phyloP scores from a whole-genome alignment of 2,329 filamentous ascomycete genomes.

The Zymoseptoria pseudotritici region DNA sequence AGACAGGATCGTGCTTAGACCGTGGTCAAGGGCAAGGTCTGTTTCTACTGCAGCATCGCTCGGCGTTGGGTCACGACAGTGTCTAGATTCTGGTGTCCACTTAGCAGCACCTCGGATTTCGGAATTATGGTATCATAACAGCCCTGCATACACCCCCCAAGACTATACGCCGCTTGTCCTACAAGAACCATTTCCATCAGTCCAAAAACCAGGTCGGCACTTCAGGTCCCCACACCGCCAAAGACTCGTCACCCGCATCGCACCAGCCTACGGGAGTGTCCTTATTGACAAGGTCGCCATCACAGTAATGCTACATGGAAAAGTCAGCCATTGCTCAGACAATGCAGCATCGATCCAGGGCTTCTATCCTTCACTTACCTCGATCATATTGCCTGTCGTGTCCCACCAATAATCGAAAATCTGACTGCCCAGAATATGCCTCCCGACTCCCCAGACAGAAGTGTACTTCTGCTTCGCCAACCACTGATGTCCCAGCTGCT shows the following conservation, averaged over 20 bases:
- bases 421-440: conserved; percentile 25
- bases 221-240: conserved; percentile 25
- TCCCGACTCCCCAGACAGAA: conserved; percentile 62
- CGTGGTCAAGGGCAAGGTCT: not conserved
- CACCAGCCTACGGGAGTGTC: conserved; percentile 35
- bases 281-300: conserved; percentile 58
- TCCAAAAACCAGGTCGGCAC: conserved; percentile 13
- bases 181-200: not conserved
- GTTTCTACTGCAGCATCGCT: not conserved
- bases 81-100: not conserved
- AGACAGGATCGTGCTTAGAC: conserved; percentile 53
- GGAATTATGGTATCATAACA: not conserved
- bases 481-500: conserved; percentile 58
- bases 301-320: conserved; percentile 45
- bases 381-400: not conserved
- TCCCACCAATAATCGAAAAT: conserved; percentile 65
- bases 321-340: not conserved
- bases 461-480: conserved; percentile 54
- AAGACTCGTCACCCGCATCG: conserved; percentile 29
- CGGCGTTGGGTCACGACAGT: not conserved
- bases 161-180: not conserved
- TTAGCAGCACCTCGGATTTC: not conserved
- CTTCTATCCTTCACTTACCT: no score
- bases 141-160: not conserved
- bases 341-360: no score